These are phyloP conservation scores for Aspergillus quadricinctus DNA, from an alignment of 2,329 filamentous ascomycete species.

Conservation along the genomic window DNA sequence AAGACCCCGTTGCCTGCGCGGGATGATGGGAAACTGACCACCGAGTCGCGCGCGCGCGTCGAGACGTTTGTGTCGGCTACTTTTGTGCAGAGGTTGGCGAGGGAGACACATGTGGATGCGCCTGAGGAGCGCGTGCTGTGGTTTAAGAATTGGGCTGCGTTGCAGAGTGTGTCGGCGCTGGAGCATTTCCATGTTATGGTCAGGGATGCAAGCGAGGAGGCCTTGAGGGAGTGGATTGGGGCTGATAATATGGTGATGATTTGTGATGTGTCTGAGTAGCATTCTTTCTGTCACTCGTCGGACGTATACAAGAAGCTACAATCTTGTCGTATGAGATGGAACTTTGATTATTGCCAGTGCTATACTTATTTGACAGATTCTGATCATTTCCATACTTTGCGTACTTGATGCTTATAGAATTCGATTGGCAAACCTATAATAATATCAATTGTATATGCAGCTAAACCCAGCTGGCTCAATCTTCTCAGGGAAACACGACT, in stretches of 20 bases:
- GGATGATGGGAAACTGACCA: not conserved
- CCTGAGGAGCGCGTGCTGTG: not conserved
- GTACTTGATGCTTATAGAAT: too few relatives aligned
- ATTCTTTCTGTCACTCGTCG: too few relatives aligned
- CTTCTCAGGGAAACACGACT: too few relatives aligned
- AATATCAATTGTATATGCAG: too few relatives aligned
- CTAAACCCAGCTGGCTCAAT: too few relatives aligned
- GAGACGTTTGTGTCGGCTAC: not conserved
- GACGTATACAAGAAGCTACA: too few relatives aligned
- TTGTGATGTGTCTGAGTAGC: too few relatives aligned
- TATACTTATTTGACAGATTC: too few relatives aligned
- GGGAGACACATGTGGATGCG: not conserved
- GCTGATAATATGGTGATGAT: not conserved
- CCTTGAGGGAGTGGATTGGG: not conserved
- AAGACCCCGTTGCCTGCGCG: not conserved
- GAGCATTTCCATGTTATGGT: slow-evolving; percentile 7
- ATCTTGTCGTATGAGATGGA: too few relatives aligned
- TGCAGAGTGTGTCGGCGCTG: slow-evolving; percentile 2
- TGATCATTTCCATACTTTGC: too few relatives aligned
- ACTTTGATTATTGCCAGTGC: too few relatives aligned
- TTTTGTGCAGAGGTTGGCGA: not conserved
- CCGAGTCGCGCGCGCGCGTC: not conserved
- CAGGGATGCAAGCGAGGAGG: not conserved
- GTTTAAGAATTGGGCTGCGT: slow-evolving; percentile 1
- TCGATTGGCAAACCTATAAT: too few relatives aligned